Conservation (phyloP, 768 basidiomycete species). For the Gautieria morchelliformis region DNA sequence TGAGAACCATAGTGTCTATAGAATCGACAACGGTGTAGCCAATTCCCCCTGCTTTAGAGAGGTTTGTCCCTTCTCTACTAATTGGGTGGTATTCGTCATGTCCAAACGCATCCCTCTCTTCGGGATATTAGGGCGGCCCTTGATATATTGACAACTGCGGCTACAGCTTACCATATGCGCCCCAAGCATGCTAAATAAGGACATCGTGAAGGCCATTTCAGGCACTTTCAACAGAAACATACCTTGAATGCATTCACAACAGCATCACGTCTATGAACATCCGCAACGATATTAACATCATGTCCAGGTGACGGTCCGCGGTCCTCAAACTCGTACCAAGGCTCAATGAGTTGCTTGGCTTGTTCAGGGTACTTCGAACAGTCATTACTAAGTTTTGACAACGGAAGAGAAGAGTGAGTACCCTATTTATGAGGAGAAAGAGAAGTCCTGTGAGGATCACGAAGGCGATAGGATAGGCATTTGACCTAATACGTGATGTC, state of each 20-base stretch:
- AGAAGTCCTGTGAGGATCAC: slow-evolving; percentile 1
- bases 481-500: not conserved
- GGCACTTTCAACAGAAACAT: slow-evolving; percentile 13
- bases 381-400: not conserved
- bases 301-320: not conserved
- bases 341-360: not conserved
- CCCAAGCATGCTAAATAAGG: slow-evolving; percentile 68
- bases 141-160: slow-evolving; percentile 7
- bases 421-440: not conserved
- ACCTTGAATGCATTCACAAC: slow-evolving; percentile 77
- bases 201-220: not conserved
- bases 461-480: not conserved
- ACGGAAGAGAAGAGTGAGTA: not conserved
- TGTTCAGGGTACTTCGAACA: not conserved
- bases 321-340: slow-evolving; percentile 3
- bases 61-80: slow-evolving; percentile 60
- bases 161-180: slow-evolving; percentile 59
- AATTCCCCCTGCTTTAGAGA: slow-evolving; percentile 70
- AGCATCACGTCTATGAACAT: slow-evolving; percentile 54
- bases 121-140: slow-evolving; percentile 9
- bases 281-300: slow-evolving; percentile 35
- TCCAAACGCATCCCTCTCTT: slow-evolving; percentile 87
- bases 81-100: slow-evolving; percentile 90
- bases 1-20: slow-evolving; percentile 78
- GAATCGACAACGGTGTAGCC: slow-evolving; percentile 87